Evolutionary conservation across 192 early-diverging fungal genomes (phyloP), one percentile per base, ranked within the genome.

Genomic region (Mortierella claussenii): DNA sequence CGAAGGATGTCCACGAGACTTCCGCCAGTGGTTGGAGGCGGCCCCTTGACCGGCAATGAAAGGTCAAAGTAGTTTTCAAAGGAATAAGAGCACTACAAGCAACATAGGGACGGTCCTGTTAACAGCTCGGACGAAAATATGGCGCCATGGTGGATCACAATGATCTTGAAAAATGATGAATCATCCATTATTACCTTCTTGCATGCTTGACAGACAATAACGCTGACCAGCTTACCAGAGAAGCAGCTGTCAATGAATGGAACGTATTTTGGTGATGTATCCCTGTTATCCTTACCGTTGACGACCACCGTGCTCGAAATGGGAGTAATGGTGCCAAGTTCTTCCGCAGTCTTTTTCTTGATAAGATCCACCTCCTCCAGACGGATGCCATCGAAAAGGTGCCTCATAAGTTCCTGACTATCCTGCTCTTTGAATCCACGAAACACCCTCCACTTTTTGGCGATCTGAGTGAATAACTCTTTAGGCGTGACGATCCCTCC

Each of bases 231-330:
- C 58, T 83, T 70, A 15, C 91, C 92, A 12, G 83, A 85, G 82
- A 93, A 93, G n/a, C 87, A 79, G 13, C 60, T 68, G 57, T 93
- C 91, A 20, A 92, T 82, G 55, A 89, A 87, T 27, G 88, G 86
- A 13, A 18, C 27, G n/a, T 66, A 63, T 34, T 66, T 60, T 40
- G 52, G 45, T 18, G 37, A 2, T 31, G 21, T 17, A 28, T 31
- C n/a, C n/a, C n/a, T 36, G 21, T 53, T 18, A 11, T 13, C 5
- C 4, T 53, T 1, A 31, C 26, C 10, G 32, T 26, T 51, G 17
- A 20, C 18, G 31, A n/a, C 6, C 8, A 8, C 20, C 12, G 13
- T 15, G 15, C 31, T 44, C 26, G 34, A 27, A 17, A 8, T 23
- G 21, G 55, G 37, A 4, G 65, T 18, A 8, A 55, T 12, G 40